These are phyloP conservation scores for Pichia occidentalis DNA, from an alignment of 805 yeast species.

Conservation along the genomic window DNA sequence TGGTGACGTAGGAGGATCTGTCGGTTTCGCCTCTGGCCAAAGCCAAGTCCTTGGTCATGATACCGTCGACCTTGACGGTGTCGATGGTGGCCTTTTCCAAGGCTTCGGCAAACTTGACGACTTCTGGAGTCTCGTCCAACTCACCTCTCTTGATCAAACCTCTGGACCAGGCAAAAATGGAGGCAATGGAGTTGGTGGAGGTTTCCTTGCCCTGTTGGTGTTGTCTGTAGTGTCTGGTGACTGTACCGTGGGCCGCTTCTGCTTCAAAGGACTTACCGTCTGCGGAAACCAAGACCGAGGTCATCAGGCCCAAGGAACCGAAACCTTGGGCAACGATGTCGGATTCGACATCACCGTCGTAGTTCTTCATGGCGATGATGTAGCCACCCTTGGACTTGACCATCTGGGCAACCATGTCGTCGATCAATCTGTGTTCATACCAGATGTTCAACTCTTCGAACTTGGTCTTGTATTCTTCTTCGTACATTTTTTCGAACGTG, in stretches of 20 bases:
- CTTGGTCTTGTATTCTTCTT: slow-evolving; percentile 52
- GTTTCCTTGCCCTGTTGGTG: slow-evolving; percentile 97
- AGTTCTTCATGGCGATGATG: slow-evolving; percentile 93
- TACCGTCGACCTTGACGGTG: slow-evolving; percentile 75
- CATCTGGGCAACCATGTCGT: slow-evolving; percentile 99
- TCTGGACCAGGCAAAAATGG: slow-evolving; percentile 95
- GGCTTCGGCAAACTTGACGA: slow-evolving; percentile 66
- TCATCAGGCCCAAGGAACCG: slow-evolving; percentile 95
- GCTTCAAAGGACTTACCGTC: slow-evolving; percentile 94
- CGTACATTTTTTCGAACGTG: slow-evolving; percentile 78
- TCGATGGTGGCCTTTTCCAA: slow-evolving; percentile 82
- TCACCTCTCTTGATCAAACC: slow-evolving; percentile 91
- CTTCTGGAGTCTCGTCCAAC: slow-evolving; percentile 81
- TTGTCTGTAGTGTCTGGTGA: slow-evolving; percentile 93
- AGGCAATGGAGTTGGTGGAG: slow-evolving; percentile 94
- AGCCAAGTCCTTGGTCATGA: slow-evolving; percentile 96
- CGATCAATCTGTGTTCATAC: slow-evolving; percentile 95
- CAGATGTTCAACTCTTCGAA: slow-evolving; percentile 82
- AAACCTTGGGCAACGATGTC: slow-evolving; percentile 98
- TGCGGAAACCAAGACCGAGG: slow-evolving; percentile 93
- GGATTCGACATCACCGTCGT: slow-evolving; percentile 96
- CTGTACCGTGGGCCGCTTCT: slow-evolving; percentile 99
- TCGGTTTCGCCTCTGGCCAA: slow-evolving; percentile 82
- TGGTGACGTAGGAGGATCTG: slow-evolving; percentile 76
- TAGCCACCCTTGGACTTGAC: slow-evolving; percentile 91